Percentiles rank a stretch among this genome's conserved stretches.
Conservation (phyloP, 352 stramenopile genomes). For the Phytophthora foliorum region DNA sequence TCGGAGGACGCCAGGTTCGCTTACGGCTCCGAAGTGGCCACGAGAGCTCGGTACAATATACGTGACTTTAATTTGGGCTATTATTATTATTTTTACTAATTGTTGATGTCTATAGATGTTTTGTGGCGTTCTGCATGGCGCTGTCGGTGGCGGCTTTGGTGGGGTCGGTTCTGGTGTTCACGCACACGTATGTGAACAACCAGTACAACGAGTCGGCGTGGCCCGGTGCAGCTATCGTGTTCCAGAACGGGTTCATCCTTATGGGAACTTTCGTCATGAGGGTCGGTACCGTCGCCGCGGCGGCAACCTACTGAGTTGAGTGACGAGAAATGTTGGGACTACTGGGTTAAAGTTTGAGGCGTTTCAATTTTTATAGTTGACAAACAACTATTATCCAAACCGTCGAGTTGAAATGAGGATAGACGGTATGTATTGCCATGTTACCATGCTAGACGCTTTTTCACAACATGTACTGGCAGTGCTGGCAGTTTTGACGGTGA, state of each 20-base stretch:
- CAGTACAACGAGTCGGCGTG: conserved; percentile 62
- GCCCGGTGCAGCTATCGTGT: conserved; percentile 65
- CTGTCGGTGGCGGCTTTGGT: conserved; percentile 51
- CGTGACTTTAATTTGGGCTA: background rate
- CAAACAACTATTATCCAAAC: background rate
- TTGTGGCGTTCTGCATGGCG: conserved; percentile 64
- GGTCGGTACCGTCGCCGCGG: conserved; percentile 50
- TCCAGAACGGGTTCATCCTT: conserved; percentile 72
- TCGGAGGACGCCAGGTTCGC: conserved; percentile 50
- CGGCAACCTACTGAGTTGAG: conserved; percentile 32
- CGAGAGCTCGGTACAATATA: conserved; percentile 45
- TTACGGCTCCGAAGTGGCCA: conserved; percentile 60
- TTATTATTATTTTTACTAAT: conserved; percentile 14
- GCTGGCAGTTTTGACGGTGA: conserved; percentile 22
- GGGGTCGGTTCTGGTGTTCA: conserved; percentile 66
- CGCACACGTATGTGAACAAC: conserved; percentile 69
- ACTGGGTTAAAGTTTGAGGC: background rate
- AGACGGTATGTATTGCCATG: background rate
- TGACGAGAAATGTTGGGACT: background rate
- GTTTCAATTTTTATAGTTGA: background rate
- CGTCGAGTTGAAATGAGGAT: background rate
- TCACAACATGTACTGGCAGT: conserved; percentile 3
- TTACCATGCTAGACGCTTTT: conserved; percentile 22
- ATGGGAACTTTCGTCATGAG: conserved; percentile 71
- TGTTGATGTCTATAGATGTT: conserved; percentile 37